Evolutionary conservation across 192 early-diverging fungal species (phyloP).

Genomic region (Diversispora epigaea): DNA sequence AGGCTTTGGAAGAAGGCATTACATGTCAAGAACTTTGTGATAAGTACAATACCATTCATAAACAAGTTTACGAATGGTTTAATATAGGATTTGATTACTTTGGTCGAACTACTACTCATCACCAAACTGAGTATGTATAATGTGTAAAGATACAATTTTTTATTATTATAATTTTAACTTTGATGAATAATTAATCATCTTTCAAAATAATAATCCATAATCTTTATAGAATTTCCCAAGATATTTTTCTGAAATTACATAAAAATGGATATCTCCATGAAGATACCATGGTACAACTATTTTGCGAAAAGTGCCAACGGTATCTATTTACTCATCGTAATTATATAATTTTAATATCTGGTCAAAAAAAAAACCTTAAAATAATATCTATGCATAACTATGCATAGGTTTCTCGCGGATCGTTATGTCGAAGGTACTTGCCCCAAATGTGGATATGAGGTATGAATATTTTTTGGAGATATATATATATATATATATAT

Average conservation of each 20-base stretch:
- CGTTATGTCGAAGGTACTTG: constrained; percentile 97
- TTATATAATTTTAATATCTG: constrained; percentile 27
- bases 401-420: constrained; percentile 86
- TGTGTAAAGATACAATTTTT: too few relatives aligned
- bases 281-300: constrained; percentile 83
- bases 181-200: not conserved
- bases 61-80: constrained; percentile 93
- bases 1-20: constrained; percentile 89
- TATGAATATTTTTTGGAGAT: not conserved
- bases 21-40: constrained; percentile 92
- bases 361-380: not conserved
- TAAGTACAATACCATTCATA: constrained; percentile 91
- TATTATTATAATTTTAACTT: not conserved
- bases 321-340: constrained; percentile 37
- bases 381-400: not conserved
- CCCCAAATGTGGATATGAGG: constrained; percentile 82
- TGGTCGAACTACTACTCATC: constrained; percentile 87
- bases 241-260: constrained; percentile 76
- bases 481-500: constrained; percentile 1
- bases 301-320: constrained; percentile 81
- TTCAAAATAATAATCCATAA: constrained; percentile 6
- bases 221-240: constrained; percentile 71
- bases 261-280: constrained; percentile 70
- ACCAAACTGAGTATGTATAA: constrained; percentile 74
- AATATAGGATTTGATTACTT: constrained; percentile 91